Evolutionary conservation across 2,329 filamentous ascomycete species (phyloP), one percentile per base, ranked within the genome.

Genomic region (Epichloe gansuensis): DNA sequence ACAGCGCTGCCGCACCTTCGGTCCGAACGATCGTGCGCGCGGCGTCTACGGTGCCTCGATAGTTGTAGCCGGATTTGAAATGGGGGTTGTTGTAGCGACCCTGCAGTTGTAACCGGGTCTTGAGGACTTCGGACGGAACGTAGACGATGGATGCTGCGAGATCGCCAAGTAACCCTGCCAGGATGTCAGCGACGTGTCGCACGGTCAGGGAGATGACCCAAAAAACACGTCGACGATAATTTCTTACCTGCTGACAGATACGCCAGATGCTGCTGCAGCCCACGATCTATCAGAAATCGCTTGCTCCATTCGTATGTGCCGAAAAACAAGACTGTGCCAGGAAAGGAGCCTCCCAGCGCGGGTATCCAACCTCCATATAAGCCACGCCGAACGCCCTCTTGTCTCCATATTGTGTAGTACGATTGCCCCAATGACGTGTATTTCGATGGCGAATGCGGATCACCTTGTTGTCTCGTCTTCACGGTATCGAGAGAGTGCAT

Each of bases 401-500:
- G 90, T 52, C 89, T 81, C 69, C 87, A 86, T 64, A 98, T 98
- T 41, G 86, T 97, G 64, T 86, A 80, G 71, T 97, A 98, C 4
- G 91, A 93, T 53, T 85, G 87, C 40, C 86, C 87, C 68, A 97
- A 82, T 15, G 89, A 91, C 11, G 86, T 85, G 71, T 98, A 98
- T 70, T 87, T 95, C 1, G 93, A 86, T 23, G 93, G 93, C 55
- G 95, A 79, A 65, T 93, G 85, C 44, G 91, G 90, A 64, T 97
- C 93, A 63, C 91, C 93, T 70, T 98, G 93, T 68, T 98, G 94
- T 60, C 93, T 81, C 46, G 93, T 98, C 72, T 98, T 98, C 62
- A 98, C 93, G 1, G 93, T 98, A 68, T 98, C 93, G 63, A 98
- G 79, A 45, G 91, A 97, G 72, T 98, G 93, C 93, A 98, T 98